phyloP scores from a whole-genome alignment of 345 rosid species.

The Salix caprea region DNA sequence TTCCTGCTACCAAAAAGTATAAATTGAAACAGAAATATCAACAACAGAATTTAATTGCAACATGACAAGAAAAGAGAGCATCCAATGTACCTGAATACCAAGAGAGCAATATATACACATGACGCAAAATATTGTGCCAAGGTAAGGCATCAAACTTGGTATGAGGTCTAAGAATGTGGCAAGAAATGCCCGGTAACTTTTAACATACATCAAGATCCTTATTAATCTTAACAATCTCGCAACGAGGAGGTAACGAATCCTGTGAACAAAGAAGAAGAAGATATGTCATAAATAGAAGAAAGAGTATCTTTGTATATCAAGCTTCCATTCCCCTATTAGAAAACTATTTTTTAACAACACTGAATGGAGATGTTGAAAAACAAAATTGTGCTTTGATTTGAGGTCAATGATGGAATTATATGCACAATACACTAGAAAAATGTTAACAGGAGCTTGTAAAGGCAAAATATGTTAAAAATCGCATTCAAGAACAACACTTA shows the following conservation, averaged over 20 bases:
- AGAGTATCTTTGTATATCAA: not conserved
- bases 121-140: conserved; percentile 82
- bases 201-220: conserved; percentile 78
- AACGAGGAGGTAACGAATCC: conserved; percentile 97
- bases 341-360: not conserved
- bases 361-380: not conserved
- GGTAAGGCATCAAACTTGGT: conserved; percentile 95
- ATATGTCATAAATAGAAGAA: not conserved
- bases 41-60: not conserved
- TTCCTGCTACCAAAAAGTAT: not conserved
- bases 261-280: conserved; percentile 28
- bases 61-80: not conserved
- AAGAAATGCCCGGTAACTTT: conserved; percentile 72
- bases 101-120: conserved; percentile 88
- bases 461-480: too few species aligned
- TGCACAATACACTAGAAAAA: too few species aligned
- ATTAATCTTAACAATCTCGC: conserved; percentile 91
- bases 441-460: too few species aligned
- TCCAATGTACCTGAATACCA: conserved; percentile 71
- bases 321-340: not conserved
- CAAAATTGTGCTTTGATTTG: not conserved
- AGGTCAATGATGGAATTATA: not conserved
- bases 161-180: conserved; percentile 84
- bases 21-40: not conserved
- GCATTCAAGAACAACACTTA: too few species aligned